Evolutionary conservation across 2,329 filamentous ascomycete genomes (phyloP), one percentile per base, ranked within the genome.

Genomic region (Dichotomopilus funicola): DNA sequence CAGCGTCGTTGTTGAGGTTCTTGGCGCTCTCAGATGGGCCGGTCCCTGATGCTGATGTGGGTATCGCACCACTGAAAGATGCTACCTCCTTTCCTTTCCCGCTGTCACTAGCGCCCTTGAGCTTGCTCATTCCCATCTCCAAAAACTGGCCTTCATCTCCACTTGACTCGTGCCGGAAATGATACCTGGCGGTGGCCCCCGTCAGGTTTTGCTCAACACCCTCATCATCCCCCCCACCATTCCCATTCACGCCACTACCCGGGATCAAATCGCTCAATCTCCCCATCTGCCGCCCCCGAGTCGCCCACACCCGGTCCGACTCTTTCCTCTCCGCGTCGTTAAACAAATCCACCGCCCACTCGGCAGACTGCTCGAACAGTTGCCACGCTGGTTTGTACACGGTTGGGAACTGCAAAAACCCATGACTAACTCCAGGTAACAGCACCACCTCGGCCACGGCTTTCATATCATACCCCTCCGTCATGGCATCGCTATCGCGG

Each of bases 331-430:
- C 76, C 2, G 75, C 81, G 38, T 71, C 75, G 54, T 72, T 72
- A 49, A 96, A 92, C 0, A 91, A 78, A 34, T 91, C 85, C 47
- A 86, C 79, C 63, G 96, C 91, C 92, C 92, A 97, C 12, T 78
- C 74, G 0, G 84, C 86, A 60, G 88, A 89, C 37, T 87, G 81
- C 61, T 87, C 83, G 63, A 97, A 88, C 66, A 95, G 86, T 65
- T 86, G 87, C 89, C 91, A 95, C 1, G 89, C 91, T 7, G 94
- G 89, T 0, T 91, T 91, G 63, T 95, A 99, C 3, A 96, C 77
- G 1, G 82, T 78, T 0, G 90, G 89, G 67, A 99, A 96, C 67
- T 96, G 91, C 63, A 96, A 73, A 70, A 99, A 99, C 1, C 94
- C 94, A 66, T 99, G 94, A 4, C 86, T 91, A 49, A 96, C 89